Percentiles rank a stretch among this genome's conserved stretches.
These are phyloP conservation scores for Pulveroboletus frians DNA, from an alignment of 768 basidiomycete species.

Conservation along the genomic window DNA sequence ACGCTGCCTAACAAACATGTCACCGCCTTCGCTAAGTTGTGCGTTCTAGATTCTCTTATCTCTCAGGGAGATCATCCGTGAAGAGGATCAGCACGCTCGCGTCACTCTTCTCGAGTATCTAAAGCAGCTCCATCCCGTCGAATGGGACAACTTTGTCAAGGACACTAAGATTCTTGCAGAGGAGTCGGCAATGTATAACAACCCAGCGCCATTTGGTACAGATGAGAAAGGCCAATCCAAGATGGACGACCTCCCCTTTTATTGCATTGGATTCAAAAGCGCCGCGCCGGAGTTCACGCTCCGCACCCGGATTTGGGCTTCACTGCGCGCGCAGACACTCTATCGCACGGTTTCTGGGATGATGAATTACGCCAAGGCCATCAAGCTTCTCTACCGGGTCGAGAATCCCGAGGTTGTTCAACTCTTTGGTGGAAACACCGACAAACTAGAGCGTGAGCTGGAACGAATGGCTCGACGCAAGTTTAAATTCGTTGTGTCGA, in stretches of 20 bases:
- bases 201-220: constrained; percentile 62
- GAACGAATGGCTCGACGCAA: constrained; percentile 97
- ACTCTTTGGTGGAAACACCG: constrained; percentile 94
- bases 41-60: constrained; percentile 79
- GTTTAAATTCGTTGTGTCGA: constrained; percentile 98
- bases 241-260: constrained; percentile 92
- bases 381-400: constrained; percentile 98
- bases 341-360: constrained; percentile 99
- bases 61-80: constrained; percentile 95
- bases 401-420: constrained; percentile 99
- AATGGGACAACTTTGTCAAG: constrained; percentile 99
- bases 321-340: constrained; percentile 94
- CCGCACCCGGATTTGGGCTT: constrained; percentile 98
- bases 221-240: constrained; percentile 83
- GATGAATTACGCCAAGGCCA: constrained; percentile 99
- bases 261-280: constrained; percentile 98
- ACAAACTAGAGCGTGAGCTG: constrained; percentile 91
- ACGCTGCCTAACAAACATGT: constrained; percentile 12
- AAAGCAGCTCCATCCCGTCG: constrained; percentile 95
- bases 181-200: constrained; percentile 84
- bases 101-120: constrained; percentile 97
- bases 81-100: constrained; percentile 95
- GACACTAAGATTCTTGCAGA: constrained; percentile 99
- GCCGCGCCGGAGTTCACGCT: constrained; percentile 98
- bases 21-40: constrained; percentile 1